Conservation (phyloP, 148 eudicot species). For the Rhododendron kiyosumense region DNA sequence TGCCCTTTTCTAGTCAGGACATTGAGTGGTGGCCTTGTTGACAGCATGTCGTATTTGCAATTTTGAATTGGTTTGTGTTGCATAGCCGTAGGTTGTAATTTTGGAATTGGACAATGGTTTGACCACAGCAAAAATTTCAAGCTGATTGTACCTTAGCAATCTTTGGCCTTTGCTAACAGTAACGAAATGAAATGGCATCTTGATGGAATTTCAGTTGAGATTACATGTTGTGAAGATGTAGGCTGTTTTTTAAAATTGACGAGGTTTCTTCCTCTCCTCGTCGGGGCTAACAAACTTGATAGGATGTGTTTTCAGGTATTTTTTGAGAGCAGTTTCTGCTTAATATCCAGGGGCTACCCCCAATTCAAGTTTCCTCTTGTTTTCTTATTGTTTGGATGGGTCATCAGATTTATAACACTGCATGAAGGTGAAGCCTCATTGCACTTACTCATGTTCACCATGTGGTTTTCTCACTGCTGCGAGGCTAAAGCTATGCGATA, state of each 20-base stretch:
- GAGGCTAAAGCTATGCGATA: not conserved
- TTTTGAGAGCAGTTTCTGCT: not conserved
- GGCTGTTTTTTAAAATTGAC: not conserved
- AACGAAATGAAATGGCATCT: not conserved
- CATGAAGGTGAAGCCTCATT: not conserved
- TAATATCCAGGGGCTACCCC: not conserved
- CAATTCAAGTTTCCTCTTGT: not conserved
- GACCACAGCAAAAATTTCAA: not conserved
- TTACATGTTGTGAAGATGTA: not conserved
- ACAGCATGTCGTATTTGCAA: not conserved
- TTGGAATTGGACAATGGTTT: not conserved
- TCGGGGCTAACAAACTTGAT: not conserved
- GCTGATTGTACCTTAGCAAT: not conserved
- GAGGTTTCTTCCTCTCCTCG: not conserved
- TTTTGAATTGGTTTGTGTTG: not conserved
- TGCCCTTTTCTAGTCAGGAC: not conserved
- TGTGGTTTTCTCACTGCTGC: not conserved
- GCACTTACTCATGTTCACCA: not conserved
- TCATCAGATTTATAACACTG: not conserved
- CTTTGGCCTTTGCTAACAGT: not conserved
- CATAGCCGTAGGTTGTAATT: not conserved
- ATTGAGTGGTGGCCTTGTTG: not conserved
- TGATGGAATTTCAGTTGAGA: not conserved
- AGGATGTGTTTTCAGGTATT: not conserved
- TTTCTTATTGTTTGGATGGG: not conserved